Conservation (phyloP, 345 rosid genomes). For the Reutealis trisperma region DNA sequence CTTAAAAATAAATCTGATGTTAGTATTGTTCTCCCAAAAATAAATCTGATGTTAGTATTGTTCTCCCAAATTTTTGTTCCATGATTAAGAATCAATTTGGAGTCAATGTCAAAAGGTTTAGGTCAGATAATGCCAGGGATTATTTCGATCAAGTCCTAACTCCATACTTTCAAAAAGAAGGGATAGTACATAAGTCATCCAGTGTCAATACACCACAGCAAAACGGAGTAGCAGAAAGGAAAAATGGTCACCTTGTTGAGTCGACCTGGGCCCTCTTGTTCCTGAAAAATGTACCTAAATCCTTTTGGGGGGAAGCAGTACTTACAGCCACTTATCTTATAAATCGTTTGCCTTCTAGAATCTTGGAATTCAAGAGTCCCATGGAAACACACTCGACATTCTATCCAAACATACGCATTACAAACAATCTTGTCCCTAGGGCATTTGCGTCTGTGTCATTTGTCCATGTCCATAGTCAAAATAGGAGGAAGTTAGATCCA, state of each 20-base stretch:
- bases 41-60: background rate
- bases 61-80: background rate
- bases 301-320: background rate
- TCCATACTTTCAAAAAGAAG: background rate
- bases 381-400: background rate
- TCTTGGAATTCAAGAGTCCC: background rate
- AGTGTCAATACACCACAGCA: background rate
- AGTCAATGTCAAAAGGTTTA: background rate
- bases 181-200: background rate
- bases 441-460: background rate
- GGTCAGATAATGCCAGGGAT: background rate
- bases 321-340: background rate
- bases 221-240: background rate
- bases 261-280: background rate
- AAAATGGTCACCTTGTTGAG: background rate
- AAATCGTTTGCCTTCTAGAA: background rate
- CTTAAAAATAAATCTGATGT: background rate
- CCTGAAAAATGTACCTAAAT: background rate
- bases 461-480: background rate
- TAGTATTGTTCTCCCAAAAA: background rate
- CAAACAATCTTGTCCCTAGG: background rate
- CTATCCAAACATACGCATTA: background rate
- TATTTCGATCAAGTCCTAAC: background rate
- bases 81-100: background rate
- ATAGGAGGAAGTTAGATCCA: background rate